Evolutionary conservation across 345 rosid species (phyloP).

Genomic region (Arabis hirsuta): DNA sequence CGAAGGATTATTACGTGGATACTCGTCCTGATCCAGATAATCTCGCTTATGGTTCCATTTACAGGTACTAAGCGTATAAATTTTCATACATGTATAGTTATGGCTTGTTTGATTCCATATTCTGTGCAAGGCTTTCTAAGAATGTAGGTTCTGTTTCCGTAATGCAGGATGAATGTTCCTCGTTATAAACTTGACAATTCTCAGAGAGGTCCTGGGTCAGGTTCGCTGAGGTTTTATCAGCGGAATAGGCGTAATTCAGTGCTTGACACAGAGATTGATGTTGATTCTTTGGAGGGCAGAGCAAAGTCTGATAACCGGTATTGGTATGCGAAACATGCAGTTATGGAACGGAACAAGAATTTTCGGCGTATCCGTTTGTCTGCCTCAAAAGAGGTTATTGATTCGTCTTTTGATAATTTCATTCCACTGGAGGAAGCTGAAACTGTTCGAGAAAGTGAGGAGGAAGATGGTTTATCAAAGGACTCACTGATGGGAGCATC

Average conservation of each 20-base stretch:
- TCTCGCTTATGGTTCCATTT: constrained; percentile 79
- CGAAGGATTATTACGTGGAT: constrained; percentile 85
- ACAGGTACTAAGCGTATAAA: constrained; percentile 54
- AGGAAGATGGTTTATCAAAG: constrained; percentile 40
- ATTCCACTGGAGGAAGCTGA: constrained; percentile 61
- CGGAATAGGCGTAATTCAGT: constrained; percentile 44
- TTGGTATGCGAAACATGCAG: constrained; percentile 83
- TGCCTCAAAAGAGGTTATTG: constrained; percentile 47
- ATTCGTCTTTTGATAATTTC: constrained; percentile 50
- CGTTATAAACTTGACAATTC: constrained; percentile 61
- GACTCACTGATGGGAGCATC: constrained; percentile 65
- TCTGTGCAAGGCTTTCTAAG: background rate
- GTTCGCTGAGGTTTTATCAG: constrained; percentile 46
- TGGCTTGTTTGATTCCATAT: background rate
- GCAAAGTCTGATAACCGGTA: constrained; percentile 76
- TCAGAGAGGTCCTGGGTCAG: constrained; percentile 45
- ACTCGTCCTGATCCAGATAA: constrained; percentile 86
- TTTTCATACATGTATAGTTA: background rate
- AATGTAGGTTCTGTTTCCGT: background rate
- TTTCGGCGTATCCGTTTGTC: constrained; percentile 60
- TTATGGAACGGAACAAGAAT: constrained; percentile 65
- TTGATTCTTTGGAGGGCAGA: constrained; percentile 64
- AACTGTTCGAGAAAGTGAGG: constrained; percentile 42
- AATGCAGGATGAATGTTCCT: constrained; percentile 87
- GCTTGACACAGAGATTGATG: constrained; percentile 70